Evolutionary conservation across 2,329 filamentous ascomycete species (phyloP), one percentile per base, ranked within the genome.

Genomic region (Colletotrichum sp.): DNA sequence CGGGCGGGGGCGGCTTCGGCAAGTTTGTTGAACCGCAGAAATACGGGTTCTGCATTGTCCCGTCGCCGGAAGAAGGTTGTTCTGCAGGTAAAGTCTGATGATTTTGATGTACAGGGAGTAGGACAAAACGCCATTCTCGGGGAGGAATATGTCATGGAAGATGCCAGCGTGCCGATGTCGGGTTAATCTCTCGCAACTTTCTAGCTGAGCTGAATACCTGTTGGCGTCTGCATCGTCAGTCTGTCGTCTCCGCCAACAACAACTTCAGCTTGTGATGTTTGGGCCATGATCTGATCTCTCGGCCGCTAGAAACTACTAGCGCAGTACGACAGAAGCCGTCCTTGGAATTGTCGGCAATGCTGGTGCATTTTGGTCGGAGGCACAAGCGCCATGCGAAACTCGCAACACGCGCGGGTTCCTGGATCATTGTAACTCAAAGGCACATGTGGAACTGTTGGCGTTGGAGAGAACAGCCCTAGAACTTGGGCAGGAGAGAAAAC

Each of bases 361-460:
- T 32, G 28, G 1, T 36, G 18, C 32, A 21, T 63, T 34, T 21
- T 32, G 58, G 58, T 3, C 32, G 58, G 58, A 30, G n/a, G 32
- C 61, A 55, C 52, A 36, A 24, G 61, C 30, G n/a, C 15, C 69
- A 72, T 67, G 72, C 55, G 32, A n/a, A 43, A 60, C 21, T 28
- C 38, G 32, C 69, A 16, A 32, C n/a, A n/a, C 28, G 36, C 6
- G 52, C 10, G 43, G 43, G 32, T 58, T n/a, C 69, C 38, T 38
- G 61, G 12, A 26, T 6, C n/a, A 38, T 67, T 66, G 38, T 58
- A 28, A 30, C n/a, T 55, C n/a, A 24, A 32, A 32, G 63, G 34
- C 65, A 71, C 43, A 72, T 63, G 72, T 72, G 38, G 36, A 26
- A 75, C 69, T 38, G n/a, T 8, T 43, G 68, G 55, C 63, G 68